These are phyloP conservation scores for Solanum pimpinellifolium DNA, from an alignment of 257 asterid species.

Conservation along the genomic window DNA sequence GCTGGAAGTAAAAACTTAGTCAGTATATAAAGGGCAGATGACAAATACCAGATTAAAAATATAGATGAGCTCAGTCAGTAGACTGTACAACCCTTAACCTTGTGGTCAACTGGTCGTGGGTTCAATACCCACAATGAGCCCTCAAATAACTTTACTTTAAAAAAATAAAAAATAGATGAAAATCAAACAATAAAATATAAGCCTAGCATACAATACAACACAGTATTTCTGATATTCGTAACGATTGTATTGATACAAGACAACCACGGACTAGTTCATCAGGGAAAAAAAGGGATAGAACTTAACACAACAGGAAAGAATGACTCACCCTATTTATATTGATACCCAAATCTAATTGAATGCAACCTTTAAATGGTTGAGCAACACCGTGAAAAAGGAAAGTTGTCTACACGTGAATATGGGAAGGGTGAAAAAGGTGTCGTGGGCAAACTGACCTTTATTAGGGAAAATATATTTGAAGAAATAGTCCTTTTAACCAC, in stretches of 20 bases:
- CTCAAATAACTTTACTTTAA: neutral
- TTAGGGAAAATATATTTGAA: neutral
- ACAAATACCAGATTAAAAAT: neutral
- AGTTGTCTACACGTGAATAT: neutral
- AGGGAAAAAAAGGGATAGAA: neutral
- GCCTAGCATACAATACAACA: neutral
- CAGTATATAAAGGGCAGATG: neutral
- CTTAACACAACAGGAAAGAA: neutral
- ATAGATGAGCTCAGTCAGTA: neutral
- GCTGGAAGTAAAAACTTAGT: constrained; percentile 31
- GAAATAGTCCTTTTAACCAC: neutral
- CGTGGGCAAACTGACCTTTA: neutral
- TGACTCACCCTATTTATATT: neutral
- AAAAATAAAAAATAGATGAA: neutral
- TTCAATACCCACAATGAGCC: neutral
- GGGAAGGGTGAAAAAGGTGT: neutral
- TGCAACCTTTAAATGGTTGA: neutral
- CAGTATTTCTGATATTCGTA: neutral
- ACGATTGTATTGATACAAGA: neutral
- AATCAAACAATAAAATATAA: neutral
- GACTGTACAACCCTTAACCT: neutral
- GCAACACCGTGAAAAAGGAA: neutral
- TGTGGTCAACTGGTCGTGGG: neutral
- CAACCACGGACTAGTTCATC: neutral
- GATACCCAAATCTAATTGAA: neutral